Evolutionary conservation across 768 basidiomycete species (phyloP).

Genomic region (Suillus paluster): DNA sequence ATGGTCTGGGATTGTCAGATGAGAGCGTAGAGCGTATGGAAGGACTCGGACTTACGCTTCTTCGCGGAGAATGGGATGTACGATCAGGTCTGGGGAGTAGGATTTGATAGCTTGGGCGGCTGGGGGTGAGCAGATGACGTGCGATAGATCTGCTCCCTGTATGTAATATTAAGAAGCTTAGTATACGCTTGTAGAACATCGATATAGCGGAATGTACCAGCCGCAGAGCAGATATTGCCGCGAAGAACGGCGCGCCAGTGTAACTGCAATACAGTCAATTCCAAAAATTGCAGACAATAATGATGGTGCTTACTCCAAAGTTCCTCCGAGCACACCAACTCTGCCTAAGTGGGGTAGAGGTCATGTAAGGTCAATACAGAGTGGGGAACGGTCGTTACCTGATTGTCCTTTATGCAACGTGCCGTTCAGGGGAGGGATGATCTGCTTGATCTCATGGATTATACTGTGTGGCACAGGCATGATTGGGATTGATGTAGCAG

Average conservation of each 20-base stretch:
- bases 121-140: slow-evolving; percentile 94
- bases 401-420: slow-evolving; percentile 95
- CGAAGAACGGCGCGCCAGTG: slow-evolving; percentile 96
- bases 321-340: slow-evolving; percentile 93
- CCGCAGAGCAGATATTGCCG: slow-evolving; percentile 87
- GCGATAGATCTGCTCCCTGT: slow-evolving; percentile 92
- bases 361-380: slow-evolving; percentile 8
- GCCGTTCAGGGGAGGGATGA: slow-evolving; percentile 91
- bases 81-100: slow-evolving; percentile 96
- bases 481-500: background rate
- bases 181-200: background rate
- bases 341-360: slow-evolving; percentile 54
- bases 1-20: slow-evolving; percentile 41
- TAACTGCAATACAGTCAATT: slow-evolving; percentile 60
- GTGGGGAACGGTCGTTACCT: slow-evolving; percentile 44
- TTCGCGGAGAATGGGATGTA: slow-evolving; percentile 87
- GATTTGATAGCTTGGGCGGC: slow-evolving; percentile 95
- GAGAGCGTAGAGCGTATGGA: background rate
- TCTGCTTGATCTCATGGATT: slow-evolving; percentile 71
- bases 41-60: slow-evolving; percentile 56
- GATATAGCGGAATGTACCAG: slow-evolving; percentile 51
- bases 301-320: slow-evolving; percentile 72
- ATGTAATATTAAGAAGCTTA: slow-evolving; percentile 4
- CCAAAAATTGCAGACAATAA: background rate
- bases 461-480: slow-evolving; percentile 70